These are phyloP conservation scores for Calonectria multiphialidica DNA, from an alignment of 2,329 filamentous ascomycete genomes.

Conservation along the genomic window DNA sequence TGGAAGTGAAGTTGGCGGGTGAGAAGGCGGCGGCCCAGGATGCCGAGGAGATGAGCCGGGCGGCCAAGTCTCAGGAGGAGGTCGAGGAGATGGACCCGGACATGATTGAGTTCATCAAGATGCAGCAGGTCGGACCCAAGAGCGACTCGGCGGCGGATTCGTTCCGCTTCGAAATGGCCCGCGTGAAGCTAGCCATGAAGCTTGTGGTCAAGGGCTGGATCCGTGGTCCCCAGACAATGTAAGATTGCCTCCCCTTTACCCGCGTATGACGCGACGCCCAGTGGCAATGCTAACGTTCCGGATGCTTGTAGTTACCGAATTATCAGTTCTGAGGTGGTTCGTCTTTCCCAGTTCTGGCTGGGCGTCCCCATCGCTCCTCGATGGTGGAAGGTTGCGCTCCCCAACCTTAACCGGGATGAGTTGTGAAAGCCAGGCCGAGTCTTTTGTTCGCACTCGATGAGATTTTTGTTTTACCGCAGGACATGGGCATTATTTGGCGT, in stretches of 20 bases:
- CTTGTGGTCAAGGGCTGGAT: slow-evolving; percentile 80
- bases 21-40: slow-evolving; percentile 40
- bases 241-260: slow-evolving; percentile 57
- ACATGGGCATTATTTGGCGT: slow-evolving; percentile 20
- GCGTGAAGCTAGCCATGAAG: slow-evolving; percentile 72
- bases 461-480: neutral
- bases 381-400: slow-evolving; percentile 60
- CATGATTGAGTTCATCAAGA: slow-evolving; percentile 47
- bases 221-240: slow-evolving; percentile 76
- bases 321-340: slow-evolving; percentile 56
- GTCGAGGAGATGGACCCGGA: slow-evolving; percentile 58
- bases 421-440: slow-evolving; percentile 48
- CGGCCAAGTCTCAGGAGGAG: slow-evolving; percentile 46
- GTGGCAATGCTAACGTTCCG: neutral
- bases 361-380: slow-evolving; percentile 65
- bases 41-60: slow-evolving; percentile 48
- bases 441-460: neutral
- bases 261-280: neutral
- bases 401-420: slow-evolving; percentile 60
- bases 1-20: slow-evolving; percentile 51
- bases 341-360: slow-evolving; percentile 64
- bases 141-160: slow-evolving; percentile 61
- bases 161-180: slow-evolving; percentile 72
- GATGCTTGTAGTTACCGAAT: slow-evolving; percentile 54
- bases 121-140: slow-evolving; percentile 48